Conservation (phyloP, 257 asterid genomes). For the Scutellaria barbata region DNA sequence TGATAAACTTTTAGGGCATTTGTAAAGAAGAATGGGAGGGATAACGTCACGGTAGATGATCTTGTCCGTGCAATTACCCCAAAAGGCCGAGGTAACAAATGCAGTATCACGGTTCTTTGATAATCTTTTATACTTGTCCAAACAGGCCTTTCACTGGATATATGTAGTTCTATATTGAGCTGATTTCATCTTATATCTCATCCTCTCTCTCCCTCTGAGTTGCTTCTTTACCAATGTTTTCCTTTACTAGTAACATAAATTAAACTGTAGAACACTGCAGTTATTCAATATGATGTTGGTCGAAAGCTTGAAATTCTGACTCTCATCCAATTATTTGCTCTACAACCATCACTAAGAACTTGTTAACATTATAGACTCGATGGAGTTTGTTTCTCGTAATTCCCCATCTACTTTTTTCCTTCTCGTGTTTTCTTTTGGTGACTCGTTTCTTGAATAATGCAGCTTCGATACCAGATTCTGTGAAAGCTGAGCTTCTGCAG, state of each 20-base stretch:
- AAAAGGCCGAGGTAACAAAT: conserved; percentile 53
- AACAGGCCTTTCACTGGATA: not conserved
- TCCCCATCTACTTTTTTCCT: not conserved
- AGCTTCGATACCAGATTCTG: conserved; percentile 55
- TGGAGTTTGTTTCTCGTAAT: not conserved
- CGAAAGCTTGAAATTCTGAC: not conserved
- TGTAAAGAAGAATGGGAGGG: conserved; percentile 50
- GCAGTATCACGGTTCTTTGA: conserved; percentile 3
- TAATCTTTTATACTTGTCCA: conserved; percentile 12
- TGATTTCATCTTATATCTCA: not conserved
- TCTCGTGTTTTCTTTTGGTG: not conserved
- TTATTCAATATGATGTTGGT: not conserved
- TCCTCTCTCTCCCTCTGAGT: not conserved
- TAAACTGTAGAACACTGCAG: not conserved
- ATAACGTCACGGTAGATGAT: conserved; percentile 52
- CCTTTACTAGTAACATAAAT: not conserved
- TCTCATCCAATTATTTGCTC: not conserved
- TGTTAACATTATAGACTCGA: not conserved
- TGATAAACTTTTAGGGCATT: conserved; percentile 34
- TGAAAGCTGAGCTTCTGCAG: conserved; percentile 56
- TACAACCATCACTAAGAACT: not conserved
- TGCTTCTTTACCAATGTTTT: not conserved
- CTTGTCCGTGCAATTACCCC: conserved; percentile 55
- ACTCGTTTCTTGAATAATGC: conserved; percentile 28
- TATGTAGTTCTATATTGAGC: not conserved